Base-by-base conservation (phyloP, 352 stramenopile species). In the Pythium phragmiticola region DNA sequence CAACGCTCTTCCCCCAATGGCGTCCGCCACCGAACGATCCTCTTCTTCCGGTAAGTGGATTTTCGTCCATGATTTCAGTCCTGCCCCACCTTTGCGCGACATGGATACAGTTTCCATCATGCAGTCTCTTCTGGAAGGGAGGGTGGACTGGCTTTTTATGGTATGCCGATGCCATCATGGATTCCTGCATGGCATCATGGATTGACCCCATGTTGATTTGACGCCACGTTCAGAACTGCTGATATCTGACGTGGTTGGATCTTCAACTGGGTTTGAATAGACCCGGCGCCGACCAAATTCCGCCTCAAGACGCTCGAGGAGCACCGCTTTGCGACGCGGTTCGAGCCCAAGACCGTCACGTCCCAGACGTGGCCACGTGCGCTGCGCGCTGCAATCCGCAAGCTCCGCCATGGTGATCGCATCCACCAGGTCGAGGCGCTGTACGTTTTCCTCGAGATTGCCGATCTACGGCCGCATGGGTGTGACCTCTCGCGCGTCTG, bases 391-490 rank as follows among this genome's bases (percentile, higher is more conserved):
- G 78, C 71, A 0, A 61, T 69, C 23, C 52, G 60, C 14, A 64
- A 82, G 3, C 65, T 88, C 16, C 58, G 51, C 17, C 57, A 63
- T 1, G 65, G 63, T 1, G 73, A 80, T 16, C 74, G 73, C 6
- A 62, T 72, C 17, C 71, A 72, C 11, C 61, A 82, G 2, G 67
- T 61, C 7, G 75, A 84, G 26, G 80, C 80, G 7, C 60, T 89
- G 30, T 89, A 87, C 48, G 23, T 88, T 21, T 60, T 89, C 23
- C 54, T 89, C 17, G 80, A 89, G 57, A 73, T 88, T 16, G 73
- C 77, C 57, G 80, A 66, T 41, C 56, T 88, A 19, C 62, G 60
- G 17, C 80, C 80, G 26, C 39, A 30, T 33, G 69, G 57, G 7
- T 74, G 70, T 16, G 57, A 69, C 16, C 57, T 86, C 28, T 57